These are phyloP conservation scores for Candida khao-thaluensis DNA, from an alignment of 805 yeast genomes.

Conservation along the genomic window DNA sequence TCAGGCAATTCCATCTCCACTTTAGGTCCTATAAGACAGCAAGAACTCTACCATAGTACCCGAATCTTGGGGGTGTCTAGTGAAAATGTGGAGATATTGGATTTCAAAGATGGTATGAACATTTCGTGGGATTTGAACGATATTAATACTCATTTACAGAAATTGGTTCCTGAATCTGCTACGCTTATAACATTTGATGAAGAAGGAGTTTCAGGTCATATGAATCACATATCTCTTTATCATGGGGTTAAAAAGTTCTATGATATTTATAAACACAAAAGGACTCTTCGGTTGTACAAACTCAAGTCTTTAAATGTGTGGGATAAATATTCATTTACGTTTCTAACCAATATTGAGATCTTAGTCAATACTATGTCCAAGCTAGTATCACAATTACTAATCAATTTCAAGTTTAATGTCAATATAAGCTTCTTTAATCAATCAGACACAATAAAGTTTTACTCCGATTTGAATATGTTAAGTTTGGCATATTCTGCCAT, in stretches of 20 bases:
- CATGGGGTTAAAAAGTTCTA: slow-evolving; percentile 45
- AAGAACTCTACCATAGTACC: slow-evolving; percentile 60
- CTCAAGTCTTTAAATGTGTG: slow-evolving; percentile 36
- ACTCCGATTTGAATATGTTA: slow-evolving; percentile 39
- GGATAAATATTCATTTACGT: slow-evolving; percentile 51
- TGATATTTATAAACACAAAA: slow-evolving; percentile 9
- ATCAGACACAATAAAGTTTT: slow-evolving; percentile 34
- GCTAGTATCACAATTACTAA: slow-evolving; percentile 19
- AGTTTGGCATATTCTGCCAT: slow-evolving; percentile 61
- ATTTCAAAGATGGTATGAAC: slow-evolving; percentile 65
- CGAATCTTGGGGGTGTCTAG: slow-evolving; percentile 49
- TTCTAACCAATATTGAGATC: slow-evolving; percentile 42
- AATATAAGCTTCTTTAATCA: slow-evolving; percentile 38
- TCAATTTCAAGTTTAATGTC: slow-evolving; percentile 31
- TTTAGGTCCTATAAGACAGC: slow-evolving; percentile 59
- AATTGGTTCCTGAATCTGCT: slow-evolving; percentile 19
- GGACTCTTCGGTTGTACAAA: slow-evolving; percentile 13
- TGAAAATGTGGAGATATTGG: slow-evolving; percentile 44
- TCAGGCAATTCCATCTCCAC: slow-evolving; percentile 68
- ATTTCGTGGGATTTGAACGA: slow-evolving; percentile 56
- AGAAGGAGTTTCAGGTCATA: slow-evolving; percentile 78
- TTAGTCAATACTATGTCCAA: slow-evolving; percentile 38
- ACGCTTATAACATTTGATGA: slow-evolving; percentile 77
- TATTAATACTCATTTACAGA: slow-evolving; percentile 39
- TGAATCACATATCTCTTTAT: slow-evolving; percentile 74